Percentiles rank a stretch among this genome's conserved stretches.
These are phyloP conservation scores for Penicillium sp. DNA, from an alignment of 2,329 filamentous ascomycete species.

Conservation along the genomic window DNA sequence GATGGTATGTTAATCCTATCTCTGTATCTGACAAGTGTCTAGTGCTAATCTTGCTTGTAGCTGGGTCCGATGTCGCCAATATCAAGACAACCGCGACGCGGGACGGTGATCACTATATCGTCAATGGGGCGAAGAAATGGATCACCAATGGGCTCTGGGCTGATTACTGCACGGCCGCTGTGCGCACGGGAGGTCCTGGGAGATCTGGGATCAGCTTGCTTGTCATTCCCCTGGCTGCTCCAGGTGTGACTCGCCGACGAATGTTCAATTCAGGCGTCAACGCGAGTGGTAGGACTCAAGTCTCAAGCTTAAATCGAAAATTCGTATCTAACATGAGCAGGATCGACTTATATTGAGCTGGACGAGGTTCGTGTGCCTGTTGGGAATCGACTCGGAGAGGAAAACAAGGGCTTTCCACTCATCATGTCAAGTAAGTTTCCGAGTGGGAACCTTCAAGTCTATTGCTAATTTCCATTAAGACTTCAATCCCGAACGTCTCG, in stretches of 20 bases:
- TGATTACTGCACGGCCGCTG: constrained; percentile 65
- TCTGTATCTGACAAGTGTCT: constrained; percentile 64
- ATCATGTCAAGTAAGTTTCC: constrained; percentile 65
- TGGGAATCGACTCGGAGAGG: constrained; percentile 69
- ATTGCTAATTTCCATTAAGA: constrained; percentile 39
- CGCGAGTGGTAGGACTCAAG: constrained; percentile 56
- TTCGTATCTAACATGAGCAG: constrained; percentile 20
- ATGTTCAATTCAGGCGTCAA: constrained; percentile 71
- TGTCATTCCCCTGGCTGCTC: constrained; percentile 67
- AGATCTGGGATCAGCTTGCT: constrained; percentile 65
- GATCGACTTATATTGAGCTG: constrained; percentile 67
- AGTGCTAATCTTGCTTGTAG: constrained; percentile 47
- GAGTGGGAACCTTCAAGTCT: background rate
- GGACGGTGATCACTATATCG: constrained; percentile 59
- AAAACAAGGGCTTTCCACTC: constrained; percentile 72
- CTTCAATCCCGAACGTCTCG: constrained; percentile 76
- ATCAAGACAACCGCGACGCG: constrained; percentile 63
- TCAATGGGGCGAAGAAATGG: constrained; percentile 72
- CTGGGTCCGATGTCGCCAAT: constrained; percentile 67
- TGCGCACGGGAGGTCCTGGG: constrained; percentile 63
- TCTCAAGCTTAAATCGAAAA: background rate
- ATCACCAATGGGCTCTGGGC: constrained; percentile 67
- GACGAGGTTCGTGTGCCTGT: constrained; percentile 73
- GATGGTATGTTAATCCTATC: constrained; percentile 46
- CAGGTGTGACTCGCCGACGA: constrained; percentile 56